Base-by-base conservation (phyloP, 306 rosid genomes). In the Quercus cerris region DNA sequence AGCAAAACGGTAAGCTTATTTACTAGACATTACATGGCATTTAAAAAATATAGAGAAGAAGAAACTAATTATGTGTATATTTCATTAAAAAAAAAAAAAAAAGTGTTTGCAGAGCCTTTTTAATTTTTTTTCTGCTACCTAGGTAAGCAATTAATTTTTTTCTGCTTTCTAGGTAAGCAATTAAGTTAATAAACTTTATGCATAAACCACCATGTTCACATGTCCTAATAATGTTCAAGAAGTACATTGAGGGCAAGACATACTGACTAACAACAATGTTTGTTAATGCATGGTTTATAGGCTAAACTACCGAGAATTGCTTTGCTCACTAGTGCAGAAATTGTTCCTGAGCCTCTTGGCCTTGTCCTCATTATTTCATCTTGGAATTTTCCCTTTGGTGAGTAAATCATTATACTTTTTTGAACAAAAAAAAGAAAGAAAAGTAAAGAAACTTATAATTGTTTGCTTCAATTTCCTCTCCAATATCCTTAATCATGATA, bases 351-450 rank as follows among this genome's bases (percentile, higher is more conserved):
- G 88, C 94, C 97, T 64, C 88, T 93, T 64, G 97, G 97, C 30
- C 81, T 89, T 1, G 89, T 93, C 75, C 97, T 93, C 77, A 59
- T 93, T n/a, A 46, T 91, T 75, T 93, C 97, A 62, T 88, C 94
- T 52, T 93, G 97, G 97, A 93, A 93, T 84, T 89, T 93, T 35
- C 96, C 96, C 35, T 73, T 93, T 75, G 97, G 97, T 91, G 81
- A 87, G 96, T 86, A 3, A 28, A 56, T 18, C 15, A 49, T 12
- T 49, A 49, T 9, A 33, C 13, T 67, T 18, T 3, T 5, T 31
- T 18, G 3, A 19, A 67, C 52, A 5, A 27, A 3, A 64, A 30
- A 8, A 12, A 1, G 1, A 7, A 1, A 7, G 3, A 7, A 38
- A 38, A 3, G 31, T 30, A 8, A 12, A 22, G 11, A 59, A 59